Evolutionary conservation across 495 filamentous ascomycete genomes (phyloP).

Genomic region (Aspergillus sclerotioniger): DNA sequence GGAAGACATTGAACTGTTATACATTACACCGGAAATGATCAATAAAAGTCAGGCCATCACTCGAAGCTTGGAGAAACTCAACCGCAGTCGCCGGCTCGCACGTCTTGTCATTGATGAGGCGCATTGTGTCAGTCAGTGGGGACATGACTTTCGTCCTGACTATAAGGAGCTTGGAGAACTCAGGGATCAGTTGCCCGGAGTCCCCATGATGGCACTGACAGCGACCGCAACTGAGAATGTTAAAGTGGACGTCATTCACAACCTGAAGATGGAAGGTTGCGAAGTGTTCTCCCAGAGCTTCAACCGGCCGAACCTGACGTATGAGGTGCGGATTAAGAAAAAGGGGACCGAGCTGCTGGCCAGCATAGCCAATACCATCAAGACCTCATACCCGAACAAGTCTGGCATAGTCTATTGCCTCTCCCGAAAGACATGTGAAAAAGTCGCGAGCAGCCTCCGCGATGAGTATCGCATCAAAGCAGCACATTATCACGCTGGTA

Average conservation of each 20-base stretch:
- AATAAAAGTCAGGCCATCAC: conserved; percentile 68
- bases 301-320: conserved; percentile 87
- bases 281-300: conserved; percentile 84
- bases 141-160: conserved; percentile 96
- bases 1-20: conserved; percentile 74
- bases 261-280: conserved; percentile 76
- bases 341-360: conserved; percentile 55
- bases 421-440: conserved; percentile 78
- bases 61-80: conserved; percentile 58
- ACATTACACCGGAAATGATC: conserved; percentile 96
- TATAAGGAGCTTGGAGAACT: conserved; percentile 83
- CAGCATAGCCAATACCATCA: conserved; percentile 72
- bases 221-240: conserved; percentile 94
- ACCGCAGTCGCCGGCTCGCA: conserved; percentile 67
- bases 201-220: conserved; percentile 91
- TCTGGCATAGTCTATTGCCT: conserved; percentile 95
- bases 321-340: conserved; percentile 68
- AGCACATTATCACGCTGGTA: conserved; percentile 80
- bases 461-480: conserved; percentile 65
- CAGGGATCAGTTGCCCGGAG: conserved; percentile 62
- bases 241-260: conserved; percentile 82
- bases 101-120: conserved; percentile 96
- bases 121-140: conserved; percentile 98
- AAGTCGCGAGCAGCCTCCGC: conserved; percentile 66
- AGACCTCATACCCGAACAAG: conserved; percentile 58